Evolutionary conservation across 2,329 filamentous ascomycete species (phyloP), one percentile per base, ranked within the genome.

Genomic region (Scedosporium aurantiacum): DNA sequence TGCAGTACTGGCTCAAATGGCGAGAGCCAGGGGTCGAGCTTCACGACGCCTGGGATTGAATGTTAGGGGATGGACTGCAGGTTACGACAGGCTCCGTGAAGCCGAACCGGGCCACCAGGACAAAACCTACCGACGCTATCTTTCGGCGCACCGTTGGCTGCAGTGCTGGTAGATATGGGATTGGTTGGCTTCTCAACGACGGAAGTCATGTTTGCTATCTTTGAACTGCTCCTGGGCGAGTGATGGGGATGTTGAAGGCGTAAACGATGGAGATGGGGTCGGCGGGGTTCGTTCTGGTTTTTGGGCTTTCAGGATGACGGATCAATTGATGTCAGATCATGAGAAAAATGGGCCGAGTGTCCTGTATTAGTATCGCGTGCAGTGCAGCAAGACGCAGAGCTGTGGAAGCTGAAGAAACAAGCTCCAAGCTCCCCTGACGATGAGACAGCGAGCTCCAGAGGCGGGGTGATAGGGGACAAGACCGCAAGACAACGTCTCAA

Each of bases 11-110:
- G 90, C 68, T 85, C 83, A 79, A 95, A 97, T 4, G 94, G 93
- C 60, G 84, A 83, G 60, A 99, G 85, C 84, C 88, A 97, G 55
- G 92, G 91, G 71, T 99, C 94, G 63, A 97, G 81, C 72, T 89
- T 78, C 66, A 95, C 75, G 60, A 97, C 91, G 67, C 93, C 94
- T 96, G 70, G 16, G 6, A 43, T 23, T 5, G 40, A 8, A 18
- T 1, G 28, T 54, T n/a, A 54, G 32, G n/a, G 43, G 7, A 47
- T 47, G 43, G 7, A 28, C 50, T 54, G 43, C 21, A 21, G 18
- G 21, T 47, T 23, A 6, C 43, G 43, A 7, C 16, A n/a, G 16
- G 32, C 32, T 37, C 43, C 43, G 21, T 10, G 43, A 47, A 12
- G n/a, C n/a, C 8, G 14, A 37, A 37, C 32, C 32, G 10, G 10